Evolutionary conservation across 768 basidiomycete genomes (phyloP).

Genomic region (Paxillus rubicundulus): DNA sequence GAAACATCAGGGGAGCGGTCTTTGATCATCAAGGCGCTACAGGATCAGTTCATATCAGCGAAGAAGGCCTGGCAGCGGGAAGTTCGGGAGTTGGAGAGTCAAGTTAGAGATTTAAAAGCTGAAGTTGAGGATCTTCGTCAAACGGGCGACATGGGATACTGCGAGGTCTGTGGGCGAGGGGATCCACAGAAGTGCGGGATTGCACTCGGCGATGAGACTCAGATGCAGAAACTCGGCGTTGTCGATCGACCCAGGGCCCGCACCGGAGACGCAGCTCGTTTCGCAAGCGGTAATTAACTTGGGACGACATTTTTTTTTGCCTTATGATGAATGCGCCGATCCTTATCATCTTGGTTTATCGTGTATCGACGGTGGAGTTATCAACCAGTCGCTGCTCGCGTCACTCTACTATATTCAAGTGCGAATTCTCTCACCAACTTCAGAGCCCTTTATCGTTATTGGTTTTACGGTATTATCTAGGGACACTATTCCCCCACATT

Average conservation of each 20-base stretch:
- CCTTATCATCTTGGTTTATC: conserved; percentile 15
- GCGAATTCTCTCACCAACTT: conserved; percentile 8
- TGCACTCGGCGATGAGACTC: conserved; percentile 15
- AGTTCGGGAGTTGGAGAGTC: conserved; percentile 72
- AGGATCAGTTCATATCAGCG: conserved; percentile 56
- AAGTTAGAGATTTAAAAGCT: conserved; percentile 66
- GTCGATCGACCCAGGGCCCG: conserved; percentile 65
- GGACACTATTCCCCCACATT: conserved; percentile 16
- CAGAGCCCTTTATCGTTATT: conserved; percentile 15
- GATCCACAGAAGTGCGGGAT: conserved; percentile 9
- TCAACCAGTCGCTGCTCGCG: conserved; percentile 8
- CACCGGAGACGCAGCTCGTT: conserved; percentile 64
- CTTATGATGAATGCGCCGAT: conserved; percentile 14
- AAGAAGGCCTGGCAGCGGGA: conserved; percentile 70
- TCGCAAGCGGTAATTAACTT: conserved; percentile 44
- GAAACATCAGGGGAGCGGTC: conserved; percentile 41
- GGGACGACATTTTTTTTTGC: conserved; percentile 8
- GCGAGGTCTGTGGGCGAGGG: conserved; percentile 62
- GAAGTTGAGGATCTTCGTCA: conserved; percentile 60
- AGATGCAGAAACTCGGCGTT: conserved; percentile 36
- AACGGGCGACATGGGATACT: conserved; percentile 44
- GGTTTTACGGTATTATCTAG: conserved; percentile 27
- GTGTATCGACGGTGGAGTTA: conserved; percentile 8
- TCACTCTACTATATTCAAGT: conserved; percentile 9
- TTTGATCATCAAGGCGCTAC: conserved; percentile 49